Conservation (phyloP, 2,329 filamentous ascomycete species). For the Calonectria hawksworthii region DNA sequence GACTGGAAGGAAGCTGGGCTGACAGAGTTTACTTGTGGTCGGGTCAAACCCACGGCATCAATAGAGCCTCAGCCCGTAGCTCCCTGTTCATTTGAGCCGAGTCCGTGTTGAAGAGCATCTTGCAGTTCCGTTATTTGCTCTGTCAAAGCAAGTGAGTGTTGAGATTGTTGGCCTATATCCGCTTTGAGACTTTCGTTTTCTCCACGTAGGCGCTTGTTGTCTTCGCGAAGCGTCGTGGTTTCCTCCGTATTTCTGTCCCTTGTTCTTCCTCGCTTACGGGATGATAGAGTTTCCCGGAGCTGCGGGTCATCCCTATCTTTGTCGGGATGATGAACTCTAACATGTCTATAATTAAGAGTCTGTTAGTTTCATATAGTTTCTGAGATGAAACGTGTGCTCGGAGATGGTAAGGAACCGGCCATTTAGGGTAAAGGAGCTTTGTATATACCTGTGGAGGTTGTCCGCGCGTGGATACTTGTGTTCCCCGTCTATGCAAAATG, state of each 20-base stretch:
- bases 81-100: slow-evolving; percentile 48
- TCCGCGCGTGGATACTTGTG: slow-evolving; percentile 96
- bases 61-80: slow-evolving; percentile 42
- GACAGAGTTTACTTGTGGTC: background rate
- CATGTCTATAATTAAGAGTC: slow-evolving; percentile 74
- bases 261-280: slow-evolving; percentile 55
- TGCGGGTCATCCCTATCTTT: slow-evolving; percentile 88
- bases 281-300: slow-evolving; percentile 86
- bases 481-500: slow-evolving; percentile 93
- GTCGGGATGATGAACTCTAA: slow-evolving; percentile 90
- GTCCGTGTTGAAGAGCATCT: slow-evolving; percentile 55
- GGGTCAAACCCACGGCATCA: background rate
- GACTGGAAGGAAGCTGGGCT: background rate
- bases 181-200: slow-evolving; percentile 73
- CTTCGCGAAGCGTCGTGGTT: slow-evolving; percentile 71
- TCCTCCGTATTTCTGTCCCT: slow-evolving; percentile 53
- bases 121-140: slow-evolving; percentile 63
- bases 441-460: slow-evolving; percentile 87
- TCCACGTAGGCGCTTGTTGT: slow-evolving; percentile 75
- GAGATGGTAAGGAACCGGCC: background rate
- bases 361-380: slow-evolving; percentile 23
- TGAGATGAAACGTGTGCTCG: background rate
- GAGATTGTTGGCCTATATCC: slow-evolving; percentile 64
- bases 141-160: slow-evolving; percentile 62
- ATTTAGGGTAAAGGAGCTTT: background rate